Percentiles rank a stretch among this genome's conserved stretches.
These are phyloP conservation scores for Claviceps maximensis DNA, from an alignment of 2,329 filamentous ascomycete species.

Conservation along the genomic window DNA sequence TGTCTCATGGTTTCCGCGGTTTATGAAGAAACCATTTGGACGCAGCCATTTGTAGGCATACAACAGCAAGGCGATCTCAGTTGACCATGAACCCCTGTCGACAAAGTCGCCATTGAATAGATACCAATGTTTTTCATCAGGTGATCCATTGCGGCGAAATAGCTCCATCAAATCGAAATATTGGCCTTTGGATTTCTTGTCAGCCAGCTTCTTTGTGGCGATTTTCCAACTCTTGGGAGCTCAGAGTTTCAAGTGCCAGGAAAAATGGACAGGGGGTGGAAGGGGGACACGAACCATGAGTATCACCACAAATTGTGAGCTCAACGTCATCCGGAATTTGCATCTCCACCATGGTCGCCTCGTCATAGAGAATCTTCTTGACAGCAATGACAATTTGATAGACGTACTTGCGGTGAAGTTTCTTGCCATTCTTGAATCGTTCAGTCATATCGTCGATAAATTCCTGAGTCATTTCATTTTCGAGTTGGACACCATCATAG, in stretches of 20 bases:
- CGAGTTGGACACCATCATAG: constrained; percentile 75
- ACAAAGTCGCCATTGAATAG: constrained; percentile 99
- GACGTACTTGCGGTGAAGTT: constrained; percentile 89
- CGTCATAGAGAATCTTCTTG: constrained; percentile 78
- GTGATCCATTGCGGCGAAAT: constrained; percentile 80
- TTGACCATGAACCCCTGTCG: constrained; percentile 93
- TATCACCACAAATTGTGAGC: constrained; percentile 93
- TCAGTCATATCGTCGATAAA: constrained; percentile 97
- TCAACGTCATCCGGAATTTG: constrained; percentile 63
- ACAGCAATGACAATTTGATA: constrained; percentile 91
- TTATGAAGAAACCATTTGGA: constrained; percentile 81
- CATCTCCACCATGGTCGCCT: constrained; percentile 94
- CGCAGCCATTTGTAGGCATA: constrained; percentile 97
- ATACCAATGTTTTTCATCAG: constrained; percentile 78
- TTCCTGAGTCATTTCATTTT: constrained; percentile 80
- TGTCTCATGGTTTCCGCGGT: constrained; percentile 96
- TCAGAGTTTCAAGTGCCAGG: not conserved
- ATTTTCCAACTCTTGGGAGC: not conserved
- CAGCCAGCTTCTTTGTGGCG: not conserved
- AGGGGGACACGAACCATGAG: constrained; percentile 53
- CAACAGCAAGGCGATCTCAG: constrained; percentile 84
- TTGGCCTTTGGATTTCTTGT: constrained; percentile 49
- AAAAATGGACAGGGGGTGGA: not conserved
- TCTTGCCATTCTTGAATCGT: constrained; percentile 92
- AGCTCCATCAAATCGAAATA: constrained; percentile 96